A percentile compares a stretch with the other conserved stretches of the same genome.
Evolutionary conservation across 163 green algal genomes (phyloP).

Genomic region (Dunaliella salina): DNA sequence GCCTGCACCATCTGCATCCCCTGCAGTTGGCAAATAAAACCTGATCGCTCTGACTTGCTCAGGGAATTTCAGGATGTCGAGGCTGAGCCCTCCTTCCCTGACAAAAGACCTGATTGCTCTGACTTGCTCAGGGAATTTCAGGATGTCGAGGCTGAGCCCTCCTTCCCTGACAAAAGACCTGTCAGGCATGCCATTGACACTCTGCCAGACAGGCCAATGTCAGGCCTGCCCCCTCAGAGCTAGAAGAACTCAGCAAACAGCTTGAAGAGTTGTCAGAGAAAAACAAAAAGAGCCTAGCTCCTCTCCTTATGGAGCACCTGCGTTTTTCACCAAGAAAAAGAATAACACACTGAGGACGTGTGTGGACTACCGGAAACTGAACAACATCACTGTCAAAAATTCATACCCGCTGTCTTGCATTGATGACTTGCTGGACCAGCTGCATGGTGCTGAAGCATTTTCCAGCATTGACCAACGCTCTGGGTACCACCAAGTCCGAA

Average conservation of each 20-base stretch:
- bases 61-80: too few relatives aligned
- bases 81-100: not conserved
- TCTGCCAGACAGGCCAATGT: not conserved
- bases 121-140: too few relatives aligned
- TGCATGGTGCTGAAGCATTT: conserved; percentile 52
- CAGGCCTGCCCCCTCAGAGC: conserved; percentile 11
- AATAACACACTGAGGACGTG: conserved; percentile 42
- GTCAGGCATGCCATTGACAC: conserved; percentile 19
- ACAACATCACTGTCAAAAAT: conserved; percentile 60
- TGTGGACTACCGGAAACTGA: conserved; percentile 62
- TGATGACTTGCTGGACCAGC: conserved; percentile 60
- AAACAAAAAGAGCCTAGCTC: not conserved
- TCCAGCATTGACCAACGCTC: conserved; percentile 47
- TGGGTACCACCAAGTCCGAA: conserved; percentile 61
- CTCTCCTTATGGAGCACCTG: conserved; percentile 41
- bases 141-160: not conserved
- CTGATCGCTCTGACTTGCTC: not conserved
- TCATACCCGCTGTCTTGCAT: conserved; percentile 57
- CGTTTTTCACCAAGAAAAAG: conserved; percentile 53
- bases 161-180: not conserved
- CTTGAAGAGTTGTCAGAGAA: conserved; percentile 27
- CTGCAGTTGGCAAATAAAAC: not conserved
- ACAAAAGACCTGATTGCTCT: not conserved
- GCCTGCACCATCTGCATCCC: not conserved
- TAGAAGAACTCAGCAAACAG: conserved; percentile 17